Evolutionary conservation across 768 basidiomycete species (phyloP).

Genomic region (Leccinum olivaceopallidum): DNA sequence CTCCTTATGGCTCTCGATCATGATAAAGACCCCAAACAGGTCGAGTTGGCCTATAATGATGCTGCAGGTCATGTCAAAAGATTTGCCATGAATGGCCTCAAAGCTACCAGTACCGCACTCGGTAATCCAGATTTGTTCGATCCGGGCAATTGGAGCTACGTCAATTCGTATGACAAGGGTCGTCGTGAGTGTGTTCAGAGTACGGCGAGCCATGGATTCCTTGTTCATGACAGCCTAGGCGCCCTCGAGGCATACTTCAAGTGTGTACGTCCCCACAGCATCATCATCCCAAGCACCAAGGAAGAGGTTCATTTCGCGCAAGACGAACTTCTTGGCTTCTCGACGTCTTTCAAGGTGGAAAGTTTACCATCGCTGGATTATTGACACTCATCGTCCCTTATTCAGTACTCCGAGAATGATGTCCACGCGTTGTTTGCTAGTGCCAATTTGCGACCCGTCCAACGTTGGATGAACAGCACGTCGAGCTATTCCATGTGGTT

Average conservation of each 20-base stretch:
- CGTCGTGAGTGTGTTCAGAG: constrained; percentile 37
- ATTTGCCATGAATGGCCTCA: constrained; percentile 88
- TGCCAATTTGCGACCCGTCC: constrained; percentile 78
- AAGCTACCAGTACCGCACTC: constrained; percentile 64
- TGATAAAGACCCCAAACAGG: constrained; percentile 60
- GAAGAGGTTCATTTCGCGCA: constrained; percentile 54
- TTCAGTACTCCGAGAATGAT: constrained; percentile 78
- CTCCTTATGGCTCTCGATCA: constrained; percentile 89
- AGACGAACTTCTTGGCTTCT: constrained; percentile 81
- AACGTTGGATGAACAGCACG: constrained; percentile 78
- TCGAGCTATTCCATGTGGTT: constrained; percentile 85
- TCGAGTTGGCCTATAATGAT: constrained; percentile 92
- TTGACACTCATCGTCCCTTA: constrained; percentile 4
- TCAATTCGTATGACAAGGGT: constrained; percentile 56
- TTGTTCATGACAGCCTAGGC: constrained; percentile 42
- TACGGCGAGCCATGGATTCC: not conserved
- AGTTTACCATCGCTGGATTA: not conserved
- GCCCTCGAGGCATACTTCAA: constrained; percentile 84
- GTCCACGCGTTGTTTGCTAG: constrained; percentile 67
- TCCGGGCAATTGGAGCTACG: constrained; percentile 74
- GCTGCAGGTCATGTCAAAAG: constrained; percentile 63
- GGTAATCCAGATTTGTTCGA: constrained; percentile 67
- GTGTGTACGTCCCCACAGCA: constrained; percentile 58
- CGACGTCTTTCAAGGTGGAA: constrained; percentile 82
- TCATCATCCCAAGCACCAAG: constrained; percentile 50